Percentiles rank a stretch among this genome's conserved stretches.
Conservation (phyloP, 1,284 basidiomycete genomes). For the Rhodotorula glutinis region DNA sequence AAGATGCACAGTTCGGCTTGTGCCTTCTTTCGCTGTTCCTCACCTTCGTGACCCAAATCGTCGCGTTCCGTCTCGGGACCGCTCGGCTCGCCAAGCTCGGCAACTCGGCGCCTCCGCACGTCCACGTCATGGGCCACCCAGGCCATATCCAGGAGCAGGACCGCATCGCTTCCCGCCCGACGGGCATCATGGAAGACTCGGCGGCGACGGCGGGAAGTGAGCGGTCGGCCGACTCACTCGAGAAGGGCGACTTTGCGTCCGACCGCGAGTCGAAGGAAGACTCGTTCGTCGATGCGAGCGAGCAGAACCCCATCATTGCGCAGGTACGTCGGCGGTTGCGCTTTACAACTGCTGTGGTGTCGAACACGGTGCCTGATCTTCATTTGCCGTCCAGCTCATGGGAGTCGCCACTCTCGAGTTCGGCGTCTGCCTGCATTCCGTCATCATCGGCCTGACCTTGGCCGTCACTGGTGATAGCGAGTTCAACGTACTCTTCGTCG, state of each 20-base stretch:
- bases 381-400: slow-evolving; percentile 54
- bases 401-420: slow-evolving; percentile 83
- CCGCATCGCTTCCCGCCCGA: neutral
- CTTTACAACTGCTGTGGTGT: too few relatives aligned
- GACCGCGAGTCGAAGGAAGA: neutral
- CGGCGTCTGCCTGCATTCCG: slow-evolving; percentile 69
- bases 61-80: slow-evolving; percentile 54
- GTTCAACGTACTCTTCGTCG: slow-evolving; percentile 83
- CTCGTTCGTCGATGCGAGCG: slow-evolving; percentile 51
- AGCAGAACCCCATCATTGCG: slow-evolving; percentile 27
- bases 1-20: slow-evolving; percentile 62
- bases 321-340: slow-evolving; percentile 59
- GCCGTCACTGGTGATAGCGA: slow-evolving; percentile 64
- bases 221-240: neutral
- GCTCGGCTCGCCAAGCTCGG: slow-evolving; percentile 39
- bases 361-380: too few relatives aligned
- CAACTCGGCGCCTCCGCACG: slow-evolving; percentile 15
- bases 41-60: slow-evolving; percentile 78
- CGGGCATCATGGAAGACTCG: neutral
- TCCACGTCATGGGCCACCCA: slow-evolving; percentile 26
- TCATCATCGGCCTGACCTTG: slow-evolving; percentile 62
- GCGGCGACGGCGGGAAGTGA: neutral
- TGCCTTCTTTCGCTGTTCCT: slow-evolving; percentile 74
- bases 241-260: slow-evolving; percentile 10
- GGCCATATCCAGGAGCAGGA: slow-evolving; percentile 18